Conservation (phyloP, 129 eudicot species). For the Solidago caesia region DNA sequence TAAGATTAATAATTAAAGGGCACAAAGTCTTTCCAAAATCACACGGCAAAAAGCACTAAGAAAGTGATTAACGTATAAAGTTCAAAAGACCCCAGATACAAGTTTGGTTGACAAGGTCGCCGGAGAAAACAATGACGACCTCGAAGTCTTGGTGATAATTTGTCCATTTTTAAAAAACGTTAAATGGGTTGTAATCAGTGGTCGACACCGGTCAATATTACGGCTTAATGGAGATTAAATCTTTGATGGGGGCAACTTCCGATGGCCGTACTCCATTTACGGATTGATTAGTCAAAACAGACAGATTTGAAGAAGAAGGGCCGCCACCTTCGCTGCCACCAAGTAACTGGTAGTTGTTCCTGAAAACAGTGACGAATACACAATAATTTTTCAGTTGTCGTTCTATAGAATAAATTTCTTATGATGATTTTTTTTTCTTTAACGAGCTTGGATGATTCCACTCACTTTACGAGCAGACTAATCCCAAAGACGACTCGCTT, state of each 20-base stretch:
- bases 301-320: constrained; percentile 58
- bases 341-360: constrained; percentile 38
- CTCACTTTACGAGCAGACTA: too few species aligned
- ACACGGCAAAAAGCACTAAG: constrained; percentile 19
- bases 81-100: constrained; percentile 17
- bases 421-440: too few species aligned
- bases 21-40: constrained; percentile 26
- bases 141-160: constrained; percentile 21
- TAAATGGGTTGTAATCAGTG: not conserved
- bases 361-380: not conserved
- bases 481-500: too few species aligned
- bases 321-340: constrained; percentile 32
- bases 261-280: too few species aligned
- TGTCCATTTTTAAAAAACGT: not conserved
- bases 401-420: too few species aligned
- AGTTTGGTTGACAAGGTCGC: constrained; percentile 36
- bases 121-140: constrained; percentile 27
- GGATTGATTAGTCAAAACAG: constrained; percentile 59
- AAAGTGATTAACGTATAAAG: constrained; percentile 19
- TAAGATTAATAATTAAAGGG: constrained; percentile 16
- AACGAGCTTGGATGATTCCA: too few species aligned
- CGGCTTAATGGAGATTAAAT: too few species aligned
- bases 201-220: constrained; percentile 40
- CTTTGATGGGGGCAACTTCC: too few species aligned
- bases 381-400: not conserved